Conservation (phyloP, 1,284 basidiomycete species). For the Puccinia horiana region DNA sequence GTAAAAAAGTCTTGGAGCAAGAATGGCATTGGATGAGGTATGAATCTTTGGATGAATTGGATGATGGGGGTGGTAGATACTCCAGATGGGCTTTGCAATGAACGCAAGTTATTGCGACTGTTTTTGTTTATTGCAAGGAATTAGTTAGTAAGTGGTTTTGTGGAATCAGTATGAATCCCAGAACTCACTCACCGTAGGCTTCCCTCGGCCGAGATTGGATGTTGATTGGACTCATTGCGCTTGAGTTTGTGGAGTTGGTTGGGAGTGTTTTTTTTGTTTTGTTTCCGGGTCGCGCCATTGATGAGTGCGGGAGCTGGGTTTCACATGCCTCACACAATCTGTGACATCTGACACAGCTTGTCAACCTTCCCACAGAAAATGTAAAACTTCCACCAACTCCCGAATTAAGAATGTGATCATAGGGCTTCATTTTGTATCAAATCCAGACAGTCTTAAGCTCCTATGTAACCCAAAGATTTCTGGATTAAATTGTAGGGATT, state of each 20-base stretch:
- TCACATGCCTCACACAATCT: neutral
- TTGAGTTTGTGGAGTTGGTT: neutral
- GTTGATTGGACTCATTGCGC: conserved; percentile 33
- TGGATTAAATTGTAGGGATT: too few species aligned
- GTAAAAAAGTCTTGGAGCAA: conserved; percentile 38
- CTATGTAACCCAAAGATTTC: too few species aligned
- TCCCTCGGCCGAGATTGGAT: conserved; percentile 40
- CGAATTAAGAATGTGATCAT: too few species aligned
- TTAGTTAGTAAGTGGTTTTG: neutral
- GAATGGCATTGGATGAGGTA: conserved; percentile 35
- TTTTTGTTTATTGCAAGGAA: neutral
- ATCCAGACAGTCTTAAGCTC: too few species aligned
- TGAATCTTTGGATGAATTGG: neutral
- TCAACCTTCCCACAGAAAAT: too few species aligned
- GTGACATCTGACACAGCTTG: neutral
- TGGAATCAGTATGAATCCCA: neutral
- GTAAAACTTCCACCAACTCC: too few species aligned
- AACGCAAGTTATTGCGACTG: conserved; percentile 40
- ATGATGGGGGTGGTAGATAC: conserved; percentile 27
- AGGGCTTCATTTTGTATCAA: too few species aligned
- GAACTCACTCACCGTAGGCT: conserved; percentile 42
- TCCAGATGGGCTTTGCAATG: conserved; percentile 47
- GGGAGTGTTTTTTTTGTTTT: neutral
- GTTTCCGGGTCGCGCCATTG: neutral
- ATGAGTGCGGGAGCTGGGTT: neutral